Conservation (phyloP, 169 alveolate genomes). For the Cryptosporidium canis region DNA sequence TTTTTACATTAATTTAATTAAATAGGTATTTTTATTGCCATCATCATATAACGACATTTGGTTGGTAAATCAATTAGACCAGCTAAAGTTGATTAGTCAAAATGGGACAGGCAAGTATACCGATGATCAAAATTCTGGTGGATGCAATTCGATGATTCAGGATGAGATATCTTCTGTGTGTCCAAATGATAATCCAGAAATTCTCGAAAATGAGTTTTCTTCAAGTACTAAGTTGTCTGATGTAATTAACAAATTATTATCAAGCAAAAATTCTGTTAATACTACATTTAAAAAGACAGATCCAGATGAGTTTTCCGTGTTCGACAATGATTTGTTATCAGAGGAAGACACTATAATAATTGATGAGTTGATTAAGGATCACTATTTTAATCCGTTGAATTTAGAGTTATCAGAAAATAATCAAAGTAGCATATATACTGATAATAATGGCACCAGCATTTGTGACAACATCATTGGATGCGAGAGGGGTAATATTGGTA, state of each 20-base stretch:
- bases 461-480: no score
- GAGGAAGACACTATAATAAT: conserved; percentile 32
- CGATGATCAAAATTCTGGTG: background rate
- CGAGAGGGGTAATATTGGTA: no score
- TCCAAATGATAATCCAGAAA: background rate
- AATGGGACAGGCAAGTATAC: background rate
- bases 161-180: background rate
- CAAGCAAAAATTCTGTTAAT: background rate
- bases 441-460: background rate
- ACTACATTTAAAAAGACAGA: background rate
- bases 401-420: background rate
- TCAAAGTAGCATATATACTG: no score
- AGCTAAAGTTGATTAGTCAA: conserved; percentile 13
- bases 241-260: conserved; percentile 8
- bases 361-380: conserved; percentile 8
- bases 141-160: background rate
- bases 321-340: background rate
- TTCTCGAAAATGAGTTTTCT: background rate
- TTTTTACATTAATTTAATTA: background rate
- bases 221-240: conserved; percentile 22
- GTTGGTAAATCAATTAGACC: conserved; percentile 6
- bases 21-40: conserved; percentile 35
- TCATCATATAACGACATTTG: conserved; percentile 29
- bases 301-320: background rate
- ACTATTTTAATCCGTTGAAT: background rate